Evolutionary conservation across 1,139 yeast genomes (phyloP).

Genomic region (Suhomyces bokatorum): DNA sequence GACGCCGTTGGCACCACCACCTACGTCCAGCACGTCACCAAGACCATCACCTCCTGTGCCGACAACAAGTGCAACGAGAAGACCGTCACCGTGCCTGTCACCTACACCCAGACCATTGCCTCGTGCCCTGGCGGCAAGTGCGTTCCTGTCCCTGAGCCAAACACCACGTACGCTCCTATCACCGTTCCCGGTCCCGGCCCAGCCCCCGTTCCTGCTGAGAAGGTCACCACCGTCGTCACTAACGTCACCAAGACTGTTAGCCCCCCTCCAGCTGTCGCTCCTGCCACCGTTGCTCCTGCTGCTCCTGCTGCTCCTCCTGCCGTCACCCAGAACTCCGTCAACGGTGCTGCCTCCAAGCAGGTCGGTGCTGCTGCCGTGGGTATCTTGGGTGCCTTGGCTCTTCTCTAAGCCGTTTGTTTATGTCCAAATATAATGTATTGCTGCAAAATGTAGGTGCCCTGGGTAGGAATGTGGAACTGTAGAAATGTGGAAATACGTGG

Average conservation of each 20-base stretch:
- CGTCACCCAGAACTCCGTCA: constrained; percentile 6
- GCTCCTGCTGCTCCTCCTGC: constrained; percentile 8
- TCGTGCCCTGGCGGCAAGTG: constrained; percentile 1
- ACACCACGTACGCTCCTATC: too few species aligned
- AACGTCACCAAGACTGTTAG: constrained; percentile 7
- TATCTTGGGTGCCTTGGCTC: constrained; percentile 19
- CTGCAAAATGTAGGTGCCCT: constrained; percentile 3
- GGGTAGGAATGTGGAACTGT: too few species aligned
- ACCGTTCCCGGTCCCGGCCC: constrained; percentile 2
- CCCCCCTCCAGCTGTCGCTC: background rate
- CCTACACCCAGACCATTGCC: background rate
- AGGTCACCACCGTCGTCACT: constrained; percentile 5
- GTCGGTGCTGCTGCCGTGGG: constrained; percentile 18
- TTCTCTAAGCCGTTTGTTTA: constrained; percentile 10
- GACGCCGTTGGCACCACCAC: background rate
- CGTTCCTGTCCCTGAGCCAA: too few species aligned
- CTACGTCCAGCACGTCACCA: background rate
- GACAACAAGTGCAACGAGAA: background rate
- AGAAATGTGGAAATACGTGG: too few species aligned
- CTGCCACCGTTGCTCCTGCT: constrained; percentile 16
- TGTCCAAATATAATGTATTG: constrained; percentile 4
- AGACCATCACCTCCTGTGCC: constrained; percentile 1
- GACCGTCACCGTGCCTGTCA: constrained; percentile 6
- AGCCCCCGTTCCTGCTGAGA: constrained; percentile 5
- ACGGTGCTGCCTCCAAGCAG: constrained; percentile 14